Evolutionary conservation across 345 rosid species (phyloP).

Genomic region (Raphanus sativus): DNA sequence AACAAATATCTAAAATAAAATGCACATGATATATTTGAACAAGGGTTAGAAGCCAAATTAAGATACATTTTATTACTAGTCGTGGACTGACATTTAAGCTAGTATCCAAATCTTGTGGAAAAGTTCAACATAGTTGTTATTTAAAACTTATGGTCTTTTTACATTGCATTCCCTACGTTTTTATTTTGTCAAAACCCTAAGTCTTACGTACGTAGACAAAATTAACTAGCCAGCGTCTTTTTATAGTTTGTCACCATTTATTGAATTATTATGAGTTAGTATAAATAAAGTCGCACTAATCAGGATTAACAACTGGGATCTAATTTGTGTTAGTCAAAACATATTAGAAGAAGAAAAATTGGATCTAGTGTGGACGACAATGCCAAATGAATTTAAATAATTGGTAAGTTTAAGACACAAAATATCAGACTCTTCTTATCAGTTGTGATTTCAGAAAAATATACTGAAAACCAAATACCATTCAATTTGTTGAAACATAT

Average conservation of each 20-base stretch:
- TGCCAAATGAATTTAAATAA: not conserved
- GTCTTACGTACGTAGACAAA: slow-evolving; percentile 6
- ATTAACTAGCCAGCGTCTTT: not conserved
- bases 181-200: slow-evolving; percentile 29
- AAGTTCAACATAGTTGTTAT: not conserved
- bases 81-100: not conserved
- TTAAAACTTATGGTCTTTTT: not conserved
- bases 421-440: not conserved
- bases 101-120: not conserved
- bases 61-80: not conserved
- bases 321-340: not conserved
- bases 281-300: slow-evolving; percentile 2
- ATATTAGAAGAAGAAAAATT: not conserved
- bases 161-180: slow-evolving; percentile 3
- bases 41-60: not conserved
- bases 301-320: slow-evolving; percentile 8
- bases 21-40: slow-evolving; percentile 1
- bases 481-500: not conserved
- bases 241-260: not conserved
- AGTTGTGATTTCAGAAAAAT: not conserved
- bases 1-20: not conserved
- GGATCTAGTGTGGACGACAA: not conserved
- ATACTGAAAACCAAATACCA: not conserved
- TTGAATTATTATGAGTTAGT: slow-evolving; percentile 7
- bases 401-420: not conserved